These are phyloP conservation scores for Santalum album DNA, from an alignment of 164 flowering plant genomes.

Conservation along the genomic window DNA sequence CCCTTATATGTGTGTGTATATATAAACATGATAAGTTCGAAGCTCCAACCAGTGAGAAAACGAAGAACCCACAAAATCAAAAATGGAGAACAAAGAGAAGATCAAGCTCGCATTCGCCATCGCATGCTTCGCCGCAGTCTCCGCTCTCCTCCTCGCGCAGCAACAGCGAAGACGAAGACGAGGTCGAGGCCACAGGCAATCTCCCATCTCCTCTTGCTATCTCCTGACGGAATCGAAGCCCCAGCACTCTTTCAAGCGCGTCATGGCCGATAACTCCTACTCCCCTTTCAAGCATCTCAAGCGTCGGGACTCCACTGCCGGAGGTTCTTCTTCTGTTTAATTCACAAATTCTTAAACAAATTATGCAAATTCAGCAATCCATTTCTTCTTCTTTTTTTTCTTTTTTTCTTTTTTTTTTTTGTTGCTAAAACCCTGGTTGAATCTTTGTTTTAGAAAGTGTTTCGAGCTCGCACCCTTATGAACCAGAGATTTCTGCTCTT, in stretches of 20 bases:
- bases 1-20: too few species aligned
- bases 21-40: too few species aligned
- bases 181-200: constrained; percentile 22
- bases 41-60: too few species aligned
- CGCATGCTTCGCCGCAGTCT: constrained; percentile 27
- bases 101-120: constrained; percentile 20
- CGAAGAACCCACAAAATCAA: not conserved
- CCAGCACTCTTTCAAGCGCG: constrained; percentile 51
- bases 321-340: not conserved
- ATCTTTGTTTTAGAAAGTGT: constrained; percentile 7
- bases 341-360: not conserved
- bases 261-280: constrained; percentile 67
- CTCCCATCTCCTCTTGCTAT: constrained; percentile 24
- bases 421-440: not conserved
- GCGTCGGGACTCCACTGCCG: constrained; percentile 8
- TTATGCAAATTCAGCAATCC: not conserved
- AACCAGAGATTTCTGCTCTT: constrained; percentile 30
- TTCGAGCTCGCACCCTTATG: constrained; percentile 39
- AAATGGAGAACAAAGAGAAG: constrained; percentile 26
- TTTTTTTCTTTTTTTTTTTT: not conserved
- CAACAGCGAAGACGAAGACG: constrained; percentile 23
- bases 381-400: too few species aligned
- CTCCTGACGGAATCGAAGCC: constrained; percentile 41
- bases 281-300: constrained; percentile 60
- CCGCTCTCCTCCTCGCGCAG: constrained; percentile 19